These are phyloP conservation scores for Epichloe hybrida DNA, from an alignment of 2,329 filamentous ascomycete species.

Conservation along the genomic window DNA sequence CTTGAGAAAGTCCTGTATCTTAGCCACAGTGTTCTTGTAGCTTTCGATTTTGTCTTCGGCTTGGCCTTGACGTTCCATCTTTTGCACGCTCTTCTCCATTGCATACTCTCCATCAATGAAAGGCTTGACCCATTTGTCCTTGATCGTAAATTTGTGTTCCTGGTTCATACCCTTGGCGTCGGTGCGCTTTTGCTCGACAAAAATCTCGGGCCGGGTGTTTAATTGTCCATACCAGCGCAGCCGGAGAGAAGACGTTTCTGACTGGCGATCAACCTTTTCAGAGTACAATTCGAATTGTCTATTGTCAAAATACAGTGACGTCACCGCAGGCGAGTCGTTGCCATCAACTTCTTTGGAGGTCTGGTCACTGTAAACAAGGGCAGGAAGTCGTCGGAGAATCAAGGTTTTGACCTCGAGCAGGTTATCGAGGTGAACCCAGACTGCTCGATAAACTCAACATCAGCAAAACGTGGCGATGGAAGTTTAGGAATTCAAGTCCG, in stretches of 20 bases:
- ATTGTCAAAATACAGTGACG: constrained; percentile 92
- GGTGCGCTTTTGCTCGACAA: constrained; percentile 80
- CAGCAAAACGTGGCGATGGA: constrained; percentile 16
- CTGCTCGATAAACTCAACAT: constrained; percentile 22
- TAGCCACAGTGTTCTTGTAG: constrained; percentile 58
- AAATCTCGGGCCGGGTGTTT: constrained; percentile 62
- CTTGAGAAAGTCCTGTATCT: constrained; percentile 69
- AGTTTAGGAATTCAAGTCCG: too few species aligned
- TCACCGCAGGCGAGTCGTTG: constrained; percentile 76
- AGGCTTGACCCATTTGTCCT: constrained; percentile 82
- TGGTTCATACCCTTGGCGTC: constrained; percentile 62
- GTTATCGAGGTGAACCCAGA: constrained; percentile 95
- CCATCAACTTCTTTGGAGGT: constrained; percentile 70
- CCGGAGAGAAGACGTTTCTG: constrained; percentile 68
- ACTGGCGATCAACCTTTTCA: constrained; percentile 64
- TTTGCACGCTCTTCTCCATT: constrained; percentile 80
- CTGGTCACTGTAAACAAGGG: constrained; percentile 86
- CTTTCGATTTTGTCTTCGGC: constrained; percentile 51
- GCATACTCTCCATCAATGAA: constrained; percentile 81
- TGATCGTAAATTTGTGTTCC: constrained; percentile 71
- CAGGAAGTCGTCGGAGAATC: constrained; percentile 78
- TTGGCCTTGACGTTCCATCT: constrained; percentile 68
- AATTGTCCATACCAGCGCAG: constrained; percentile 88
- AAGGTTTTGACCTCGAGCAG: constrained; percentile 93
- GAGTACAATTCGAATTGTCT: constrained; percentile 74